A percentile compares a stretch with the other conserved stretches of the same genome.
These are phyloP conservation scores for Physcia stellaris DNA, from an alignment of 495 filamentous ascomycete genomes.

Conservation along the genomic window DNA sequence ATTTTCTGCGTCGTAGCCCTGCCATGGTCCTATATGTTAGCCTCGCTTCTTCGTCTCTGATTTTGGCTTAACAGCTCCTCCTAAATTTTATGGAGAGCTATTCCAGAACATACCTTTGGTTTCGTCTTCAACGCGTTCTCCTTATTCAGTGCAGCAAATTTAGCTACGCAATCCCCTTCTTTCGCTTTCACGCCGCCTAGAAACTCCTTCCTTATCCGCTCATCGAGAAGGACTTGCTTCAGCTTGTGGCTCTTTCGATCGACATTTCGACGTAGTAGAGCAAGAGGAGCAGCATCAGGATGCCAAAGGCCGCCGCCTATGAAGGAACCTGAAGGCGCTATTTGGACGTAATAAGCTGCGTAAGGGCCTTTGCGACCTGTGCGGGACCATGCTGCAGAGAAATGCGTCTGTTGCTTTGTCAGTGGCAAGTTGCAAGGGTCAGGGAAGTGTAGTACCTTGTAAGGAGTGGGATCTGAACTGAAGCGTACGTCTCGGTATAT, in stretches of 20 bases:
- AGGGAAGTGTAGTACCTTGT: slow-evolving; percentile 47
- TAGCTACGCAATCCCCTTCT: slow-evolving; percentile 46
- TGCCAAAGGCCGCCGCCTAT: slow-evolving; percentile 69
- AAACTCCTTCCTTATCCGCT: slow-evolving; percentile 45
- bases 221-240: slow-evolving; percentile 47
- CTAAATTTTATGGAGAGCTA: slow-evolving; percentile 2
- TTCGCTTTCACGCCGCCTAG: slow-evolving; percentile 41
- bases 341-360: slow-evolving; percentile 67
- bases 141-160: slow-evolving; percentile 52
- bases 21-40: too few species aligned
- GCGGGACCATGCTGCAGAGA: slow-evolving; percentile 73
- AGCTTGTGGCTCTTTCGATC: slow-evolving; percentile 53
- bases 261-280: slow-evolving; percentile 55
- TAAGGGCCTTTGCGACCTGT: slow-evolving; percentile 80
- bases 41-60: too few species aligned
- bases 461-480: slow-evolving; percentile 66
- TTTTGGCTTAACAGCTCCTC: slow-evolving; percentile 9
- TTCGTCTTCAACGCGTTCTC: slow-evolving; percentile 69
- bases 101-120: slow-evolving; percentile 51
- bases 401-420: slow-evolving; percentile 44
- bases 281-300: slow-evolving; percentile 48
- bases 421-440: slow-evolving; percentile 13
- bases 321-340: slow-evolving; percentile 35
- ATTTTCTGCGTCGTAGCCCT: slow-evolving; percentile 65
- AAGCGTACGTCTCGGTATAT: slow-evolving; percentile 78